These are phyloP conservation scores for Ophiostoma sp. DNA, from an alignment of 2,329 filamentous ascomycete genomes.

Conservation along the genomic window DNA sequence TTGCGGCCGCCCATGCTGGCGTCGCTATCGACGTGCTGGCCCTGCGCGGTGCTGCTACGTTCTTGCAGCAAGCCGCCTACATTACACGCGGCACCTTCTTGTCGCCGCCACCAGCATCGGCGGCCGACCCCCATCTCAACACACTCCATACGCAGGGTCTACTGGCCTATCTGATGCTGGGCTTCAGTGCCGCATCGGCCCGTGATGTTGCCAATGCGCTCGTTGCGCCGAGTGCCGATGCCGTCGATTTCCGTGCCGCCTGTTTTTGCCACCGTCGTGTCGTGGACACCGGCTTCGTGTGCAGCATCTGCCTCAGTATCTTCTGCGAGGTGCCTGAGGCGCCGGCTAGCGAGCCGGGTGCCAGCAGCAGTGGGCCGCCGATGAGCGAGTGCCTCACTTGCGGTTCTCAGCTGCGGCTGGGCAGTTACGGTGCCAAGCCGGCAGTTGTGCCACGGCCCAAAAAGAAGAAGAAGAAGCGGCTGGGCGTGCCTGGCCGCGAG, in stretches of 20 bases:
- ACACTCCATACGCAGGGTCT: conserved; percentile 57
- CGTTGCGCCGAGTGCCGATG: conserved; percentile 72
- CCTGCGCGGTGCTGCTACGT: conserved; percentile 77
- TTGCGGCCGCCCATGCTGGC: conserved; percentile 80
- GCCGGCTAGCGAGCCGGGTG: not conserved
- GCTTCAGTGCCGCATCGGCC: conserved; percentile 49
- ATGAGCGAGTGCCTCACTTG: conserved; percentile 74
- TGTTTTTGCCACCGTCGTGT: conserved; percentile 94
- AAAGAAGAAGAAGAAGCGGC: conserved; percentile 67
- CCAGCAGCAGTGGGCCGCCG: not conserved
- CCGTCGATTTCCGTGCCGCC: conserved; percentile 94
- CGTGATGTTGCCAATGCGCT: conserved; percentile 39
- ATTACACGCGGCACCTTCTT: conserved; percentile 56
- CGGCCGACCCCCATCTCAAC: conserved; percentile 42
- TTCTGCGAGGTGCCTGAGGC: conserved; percentile 61
- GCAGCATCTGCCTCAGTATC: conserved; percentile 92
- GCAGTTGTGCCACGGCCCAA: conserved; percentile 67
- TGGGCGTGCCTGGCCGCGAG: conserved; percentile 47
- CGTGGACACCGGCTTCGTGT: conserved; percentile 89
- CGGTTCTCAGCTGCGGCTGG: conserved; percentile 69
- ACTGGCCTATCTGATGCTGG: conserved; percentile 91
- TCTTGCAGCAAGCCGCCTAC: conserved; percentile 81
- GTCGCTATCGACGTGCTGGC: conserved; percentile 92
- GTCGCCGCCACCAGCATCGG: conserved; percentile 35
- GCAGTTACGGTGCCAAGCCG: conserved; percentile 68